A percentile compares a stretch with the other conserved stretches of the same genome.
phyloP scores from a whole-genome alignment of 176 grass and related monocot species.

The Poa annua region DNA sequence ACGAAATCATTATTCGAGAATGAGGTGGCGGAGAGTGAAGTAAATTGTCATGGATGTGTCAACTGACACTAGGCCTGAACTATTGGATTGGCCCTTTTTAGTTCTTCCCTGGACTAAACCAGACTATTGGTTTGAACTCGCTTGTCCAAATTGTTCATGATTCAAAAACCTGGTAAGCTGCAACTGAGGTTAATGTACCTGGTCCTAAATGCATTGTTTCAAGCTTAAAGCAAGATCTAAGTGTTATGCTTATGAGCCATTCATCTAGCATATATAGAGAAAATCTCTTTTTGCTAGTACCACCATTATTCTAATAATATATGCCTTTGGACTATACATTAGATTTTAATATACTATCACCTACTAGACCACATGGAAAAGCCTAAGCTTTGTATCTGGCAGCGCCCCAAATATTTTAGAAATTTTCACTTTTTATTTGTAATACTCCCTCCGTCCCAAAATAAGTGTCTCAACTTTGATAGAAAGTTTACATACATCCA shows the following conservation, averaged over 20 bases:
- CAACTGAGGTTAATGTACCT: neutral
- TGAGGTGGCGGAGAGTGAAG: constrained; percentile 1
- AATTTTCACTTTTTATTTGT: constrained; percentile 12
- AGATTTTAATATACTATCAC: constrained; percentile 6
- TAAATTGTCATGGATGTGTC: neutral
- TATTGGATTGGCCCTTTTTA: too few relatives aligned
- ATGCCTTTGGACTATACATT: neutral
- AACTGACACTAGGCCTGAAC: constrained; percentile 2
- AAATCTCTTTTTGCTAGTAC: neutral
- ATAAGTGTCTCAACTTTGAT: too few relatives aligned
- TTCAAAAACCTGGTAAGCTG: constrained; percentile 20
- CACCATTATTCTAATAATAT: constrained; percentile 13
- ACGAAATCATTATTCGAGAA: constrained; percentile 2
- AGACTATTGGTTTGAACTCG: constrained; percentile 2
- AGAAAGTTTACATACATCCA: too few relatives aligned
- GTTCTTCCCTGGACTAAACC: constrained; percentile 5
- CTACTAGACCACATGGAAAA: constrained; percentile 1
- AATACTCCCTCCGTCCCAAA: too few relatives aligned
- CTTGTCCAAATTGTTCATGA: constrained; percentile 11
- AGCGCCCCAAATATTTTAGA: constrained; percentile 11
- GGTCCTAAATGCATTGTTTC: constrained; percentile 47
- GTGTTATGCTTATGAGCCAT: neutral
- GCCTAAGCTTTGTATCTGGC: constrained; percentile 21
- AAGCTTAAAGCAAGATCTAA: constrained; percentile 28
- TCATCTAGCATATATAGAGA: neutral